Conservation (phyloP, 257 asterid species). For the Datura wrightii region DNA sequence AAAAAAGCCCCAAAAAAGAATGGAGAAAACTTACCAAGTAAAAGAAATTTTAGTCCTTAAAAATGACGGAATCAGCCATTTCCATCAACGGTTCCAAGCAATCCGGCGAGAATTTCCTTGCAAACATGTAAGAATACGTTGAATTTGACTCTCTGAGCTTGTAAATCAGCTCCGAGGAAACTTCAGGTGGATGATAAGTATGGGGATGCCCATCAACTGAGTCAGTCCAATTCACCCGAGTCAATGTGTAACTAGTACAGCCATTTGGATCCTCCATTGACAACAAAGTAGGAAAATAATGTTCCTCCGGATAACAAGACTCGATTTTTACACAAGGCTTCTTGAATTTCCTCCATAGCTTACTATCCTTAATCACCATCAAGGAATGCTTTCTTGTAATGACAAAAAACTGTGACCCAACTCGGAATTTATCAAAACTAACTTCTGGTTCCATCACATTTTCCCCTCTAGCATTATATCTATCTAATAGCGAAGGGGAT, state of each 20-base stretch:
- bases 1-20: slow-evolving; percentile 1
- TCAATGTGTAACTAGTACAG: slow-evolving; percentile 64
- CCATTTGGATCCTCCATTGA: slow-evolving; percentile 78
- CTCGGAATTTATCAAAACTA: slow-evolving; percentile 62
- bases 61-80: slow-evolving; percentile 74
- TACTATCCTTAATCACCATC: slow-evolving; percentile 79
- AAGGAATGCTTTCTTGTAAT: slow-evolving; percentile 68
- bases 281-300: slow-evolving; percentile 83
- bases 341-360: slow-evolving; percentile 84
- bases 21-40: slow-evolving; percentile 52
- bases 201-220: slow-evolving; percentile 83
- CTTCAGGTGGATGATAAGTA: slow-evolving; percentile 72
- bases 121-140: slow-evolving; percentile 66
- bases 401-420: slow-evolving; percentile 86
- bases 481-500: slow-evolving; percentile 51
- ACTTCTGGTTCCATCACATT: slow-evolving; percentile 86
- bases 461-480: slow-evolving; percentile 81
- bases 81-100: slow-evolving; percentile 75
- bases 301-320: slow-evolving; percentile 91
- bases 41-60: slow-evolving; percentile 66
- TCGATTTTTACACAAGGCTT: slow-evolving; percentile 75
- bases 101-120: slow-evolving; percentile 84
- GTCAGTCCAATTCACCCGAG: slow-evolving; percentile 92
- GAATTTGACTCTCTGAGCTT: slow-evolving; percentile 74
- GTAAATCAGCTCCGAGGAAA: slow-evolving; percentile 65